These are phyloP conservation scores for Coemansia asiatica DNA, from an alignment of 192 early-diverging fungal species.

Conservation along the genomic window DNA sequence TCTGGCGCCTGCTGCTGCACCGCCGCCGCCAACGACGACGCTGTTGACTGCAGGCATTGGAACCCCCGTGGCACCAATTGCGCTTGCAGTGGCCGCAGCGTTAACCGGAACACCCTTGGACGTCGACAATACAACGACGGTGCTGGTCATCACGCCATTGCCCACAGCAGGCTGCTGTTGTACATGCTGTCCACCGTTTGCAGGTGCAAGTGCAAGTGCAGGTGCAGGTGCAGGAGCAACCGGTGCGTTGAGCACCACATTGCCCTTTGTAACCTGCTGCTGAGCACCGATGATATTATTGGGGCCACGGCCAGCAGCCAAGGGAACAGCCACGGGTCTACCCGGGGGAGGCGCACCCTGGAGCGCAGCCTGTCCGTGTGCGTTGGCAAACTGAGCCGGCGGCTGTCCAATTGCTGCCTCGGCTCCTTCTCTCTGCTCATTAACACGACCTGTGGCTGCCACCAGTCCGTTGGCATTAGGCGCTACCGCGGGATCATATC, in stretches of 20 bases:
- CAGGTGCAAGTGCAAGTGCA: background rate
- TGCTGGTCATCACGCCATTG: constrained; percentile 23
- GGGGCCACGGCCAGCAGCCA: constrained; percentile 18
- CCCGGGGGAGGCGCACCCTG: constrained; percentile 11
- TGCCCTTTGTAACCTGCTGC: constrained; percentile 1
- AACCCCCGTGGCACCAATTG: background rate
- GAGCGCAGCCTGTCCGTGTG: background rate
- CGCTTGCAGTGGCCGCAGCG: background rate
- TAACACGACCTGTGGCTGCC: background rate
- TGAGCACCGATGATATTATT: background rate
- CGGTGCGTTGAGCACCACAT: background rate
- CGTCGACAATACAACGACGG: constrained; percentile 24
- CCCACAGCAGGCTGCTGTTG: background rate
- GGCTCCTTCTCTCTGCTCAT: background rate
- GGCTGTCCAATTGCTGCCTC: background rate
- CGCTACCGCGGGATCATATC: constrained; percentile 21
- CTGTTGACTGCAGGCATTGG: background rate
- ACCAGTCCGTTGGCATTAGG: constrained; percentile 25
- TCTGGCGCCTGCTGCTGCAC: background rate
- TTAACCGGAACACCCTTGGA: background rate
- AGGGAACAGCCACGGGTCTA: constrained; percentile 12
- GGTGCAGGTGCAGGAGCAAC: background rate
- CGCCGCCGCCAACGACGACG: background rate
- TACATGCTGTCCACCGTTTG: background rate
- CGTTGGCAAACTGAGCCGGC: background rate